Evolutionary conservation across 257 asterid species (phyloP).

Genomic region (Linaria vulgaris): DNA sequence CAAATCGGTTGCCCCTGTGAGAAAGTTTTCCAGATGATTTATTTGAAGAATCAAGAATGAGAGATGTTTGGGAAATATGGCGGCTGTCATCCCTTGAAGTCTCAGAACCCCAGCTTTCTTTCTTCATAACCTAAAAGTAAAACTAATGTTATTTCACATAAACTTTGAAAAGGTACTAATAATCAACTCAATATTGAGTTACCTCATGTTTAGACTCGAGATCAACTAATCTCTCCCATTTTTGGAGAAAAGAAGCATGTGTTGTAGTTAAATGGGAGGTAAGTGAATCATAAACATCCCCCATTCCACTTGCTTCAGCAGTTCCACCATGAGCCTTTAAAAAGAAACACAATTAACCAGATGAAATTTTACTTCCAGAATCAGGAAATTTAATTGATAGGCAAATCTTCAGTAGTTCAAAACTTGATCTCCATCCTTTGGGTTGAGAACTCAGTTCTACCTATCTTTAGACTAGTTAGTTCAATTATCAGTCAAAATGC

Average conservation of each 20-base stretch:
- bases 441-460: conserved; percentile 14
- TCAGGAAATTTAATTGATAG: not conserved
- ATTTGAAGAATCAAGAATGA: conserved; percentile 62
- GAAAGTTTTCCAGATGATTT: conserved; percentile 32
- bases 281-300: conserved; percentile 69
- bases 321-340: conserved; percentile 81
- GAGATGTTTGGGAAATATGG: conserved; percentile 49
- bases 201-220: conserved; percentile 95
- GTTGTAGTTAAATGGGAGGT: conserved; percentile 67
- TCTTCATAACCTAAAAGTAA: conserved; percentile 56
- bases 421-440: conserved; percentile 10
- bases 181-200: conserved; percentile 25
- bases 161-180: conserved; percentile 12
- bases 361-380: conserved; percentile 5
- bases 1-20: conserved; percentile 47
- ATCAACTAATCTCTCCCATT: conserved; percentile 91
- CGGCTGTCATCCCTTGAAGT: conserved; percentile 41
- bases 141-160: conserved; percentile 21
- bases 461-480: conserved; percentile 13
- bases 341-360: conserved; percentile 26
- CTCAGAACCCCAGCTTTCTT: conserved; percentile 59
- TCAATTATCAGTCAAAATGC: not conserved
- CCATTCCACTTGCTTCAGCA: conserved; percentile 78
- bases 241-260: conserved; percentile 68
- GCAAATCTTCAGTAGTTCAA: conserved; percentile 2